phyloP scores from a whole-genome alignment of 2,329 filamentous ascomycete genomes.

The Xylariaceae sp. region DNA sequence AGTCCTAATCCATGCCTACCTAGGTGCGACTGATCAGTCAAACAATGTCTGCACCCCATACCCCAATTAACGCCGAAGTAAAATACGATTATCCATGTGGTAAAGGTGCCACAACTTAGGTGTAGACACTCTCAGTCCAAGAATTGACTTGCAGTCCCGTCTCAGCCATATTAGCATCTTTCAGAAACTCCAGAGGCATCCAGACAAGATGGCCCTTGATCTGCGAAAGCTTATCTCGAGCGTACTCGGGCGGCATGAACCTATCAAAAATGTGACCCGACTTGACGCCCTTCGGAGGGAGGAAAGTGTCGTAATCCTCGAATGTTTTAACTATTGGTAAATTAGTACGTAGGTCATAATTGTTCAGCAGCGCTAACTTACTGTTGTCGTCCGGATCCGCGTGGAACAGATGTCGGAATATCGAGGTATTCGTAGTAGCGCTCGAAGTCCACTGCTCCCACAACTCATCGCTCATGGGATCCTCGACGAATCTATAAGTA shows the following conservation, averaged over 20 bases:
- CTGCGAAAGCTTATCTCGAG: conserved; percentile 70
- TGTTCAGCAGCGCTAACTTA: conserved; percentile 34
- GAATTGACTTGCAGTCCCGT: conserved; percentile 79
- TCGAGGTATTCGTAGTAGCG: conserved; percentile 66
- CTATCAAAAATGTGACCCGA: conserved; percentile 83
- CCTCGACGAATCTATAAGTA: conserved; percentile 61
- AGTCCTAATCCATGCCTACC: too few species aligned
- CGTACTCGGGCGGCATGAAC: conserved; percentile 68
- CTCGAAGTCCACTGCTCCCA: conserved; percentile 65
- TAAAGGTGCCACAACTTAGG: conserved; percentile 36
- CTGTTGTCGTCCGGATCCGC: conserved; percentile 84
- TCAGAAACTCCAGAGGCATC: conserved; percentile 89
- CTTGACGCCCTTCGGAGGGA: conserved; percentile 66
- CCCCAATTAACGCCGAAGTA: too few species aligned
- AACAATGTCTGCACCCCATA: too few species aligned
- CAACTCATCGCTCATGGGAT: conserved; percentile 65
- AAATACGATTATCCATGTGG: too few species aligned
- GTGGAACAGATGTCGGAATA: conserved; percentile 79
- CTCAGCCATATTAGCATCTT: conserved; percentile 85
- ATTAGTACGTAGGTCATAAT: conserved; percentile 6
- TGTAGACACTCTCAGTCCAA: conserved; percentile 84
- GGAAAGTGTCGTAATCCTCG: conserved; percentile 80
- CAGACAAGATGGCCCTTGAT: conserved; percentile 88
- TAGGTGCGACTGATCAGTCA: neutral
- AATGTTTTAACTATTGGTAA: conserved; percentile 71